Base-by-base conservation (phyloP, 108 stramenopile genomes). In the Fragilaria radians region DNA sequence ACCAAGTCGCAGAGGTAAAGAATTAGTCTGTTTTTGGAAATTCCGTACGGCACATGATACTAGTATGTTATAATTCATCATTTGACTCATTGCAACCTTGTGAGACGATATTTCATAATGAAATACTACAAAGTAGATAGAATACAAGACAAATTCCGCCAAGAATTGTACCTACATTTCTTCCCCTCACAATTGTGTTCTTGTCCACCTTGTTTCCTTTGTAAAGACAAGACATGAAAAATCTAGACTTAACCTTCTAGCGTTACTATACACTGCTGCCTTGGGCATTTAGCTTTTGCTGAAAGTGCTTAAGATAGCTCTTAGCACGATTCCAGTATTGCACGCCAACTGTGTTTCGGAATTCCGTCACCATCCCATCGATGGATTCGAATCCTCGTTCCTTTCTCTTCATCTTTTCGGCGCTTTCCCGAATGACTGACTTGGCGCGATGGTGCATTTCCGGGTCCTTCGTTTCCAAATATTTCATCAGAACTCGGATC, bases 291-390 rank as follows among this genome's bases (percentile, higher is more conserved):
- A n/a, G n/a, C 47, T 51, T 9, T 28, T 30, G 51, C 50, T 82
- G 56, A 64, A 83, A 86, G 53, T 83, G 78, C 1, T 72, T 58
- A 48, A 82, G 32, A 32, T 83, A 85, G 7, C 57, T 62, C 24
- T 85, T 57, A 0, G 85, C 83, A 57, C 77, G 77, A 47, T 73
- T 79, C 89, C 89, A 91, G 57, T 87, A 86, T 0, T 34, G 5
- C 23, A 81, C 82, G 21, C 81, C 83, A 24, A 91, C 89, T 11
- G 80, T 65, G 19, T 64, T 55, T 32, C 70, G 69, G 36, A 91
- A 68, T 23, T 71, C 71, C 0, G 48, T 30, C 62, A 68, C 72
- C 84, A 87, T 87, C 48, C 75, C 63, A n/a, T n/a, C n/a, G n/a
- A n/a, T n/a, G n/a, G n/a, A n/a, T 28, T 48, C 49, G 32, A 50